Conservation (phyloP, 768 basidiomycete genomes). For the Cystobasidium tubakii region DNA sequence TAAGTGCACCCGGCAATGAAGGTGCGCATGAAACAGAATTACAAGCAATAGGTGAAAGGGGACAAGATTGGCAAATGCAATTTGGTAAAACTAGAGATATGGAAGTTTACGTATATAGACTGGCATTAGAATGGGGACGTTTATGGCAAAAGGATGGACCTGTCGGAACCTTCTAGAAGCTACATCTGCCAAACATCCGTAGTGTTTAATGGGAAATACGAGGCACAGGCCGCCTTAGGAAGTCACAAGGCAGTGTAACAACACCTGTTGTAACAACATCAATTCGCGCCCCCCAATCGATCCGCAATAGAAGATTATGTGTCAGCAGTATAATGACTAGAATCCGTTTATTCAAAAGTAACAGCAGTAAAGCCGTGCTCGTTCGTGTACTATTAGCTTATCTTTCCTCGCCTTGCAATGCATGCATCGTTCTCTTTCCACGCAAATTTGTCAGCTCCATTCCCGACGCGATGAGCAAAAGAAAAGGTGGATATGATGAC, state of each 20-base stretch:
- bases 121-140: constrained; percentile 28
- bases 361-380: neutral
- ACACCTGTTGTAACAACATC: too few relatives aligned
- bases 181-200: too few relatives aligned
- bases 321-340: too few relatives aligned
- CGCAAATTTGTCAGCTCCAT: too few relatives aligned
- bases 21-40: constrained; percentile 23
- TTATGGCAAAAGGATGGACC: constrained; percentile 28
- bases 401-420: neutral
- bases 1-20: constrained; percentile 18
- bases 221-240: neutral
- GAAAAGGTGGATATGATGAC: too few relatives aligned
- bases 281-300: too few relatives aligned
- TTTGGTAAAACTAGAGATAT: constrained; percentile 36
- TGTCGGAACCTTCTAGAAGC: neutral
- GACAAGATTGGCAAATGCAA: constrained; percentile 29
- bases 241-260: too few relatives aligned
- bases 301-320: too few relatives aligned
- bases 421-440: too few relatives aligned
- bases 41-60: constrained; percentile 6
- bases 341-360: too few relatives aligned
- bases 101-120: constrained; percentile 32
- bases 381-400: neutral
- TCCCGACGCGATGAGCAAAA: too few relatives aligned
- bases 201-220: neutral